Conservation (phyloP, 306 rosid species). For the Astragalus membranaceus region DNA sequence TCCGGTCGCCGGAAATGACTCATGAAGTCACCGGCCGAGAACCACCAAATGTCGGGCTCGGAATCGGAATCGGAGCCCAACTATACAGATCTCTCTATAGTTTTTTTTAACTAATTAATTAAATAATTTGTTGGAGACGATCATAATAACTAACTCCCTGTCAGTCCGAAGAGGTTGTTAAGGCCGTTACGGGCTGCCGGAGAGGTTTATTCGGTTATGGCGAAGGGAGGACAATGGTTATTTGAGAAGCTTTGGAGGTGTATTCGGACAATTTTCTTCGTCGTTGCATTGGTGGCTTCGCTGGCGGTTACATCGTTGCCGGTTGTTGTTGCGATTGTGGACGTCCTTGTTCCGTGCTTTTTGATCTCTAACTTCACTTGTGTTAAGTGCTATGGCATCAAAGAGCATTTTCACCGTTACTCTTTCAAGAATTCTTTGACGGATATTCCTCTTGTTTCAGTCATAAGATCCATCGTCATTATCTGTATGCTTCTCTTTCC, state of each 20-base stretch:
- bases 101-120: background rate
- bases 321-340: constrained; percentile 68
- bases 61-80: constrained; percentile 14
- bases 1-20: constrained; percentile 45
- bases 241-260: constrained; percentile 64
- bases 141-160: constrained; percentile 23
- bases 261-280: constrained; percentile 71
- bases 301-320: constrained; percentile 79
- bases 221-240: constrained; percentile 63
- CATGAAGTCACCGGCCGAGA: constrained; percentile 25
- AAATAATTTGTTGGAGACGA: constrained; percentile 6
- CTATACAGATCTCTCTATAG: constrained; percentile 1
- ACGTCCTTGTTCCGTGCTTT: constrained; percentile 62
- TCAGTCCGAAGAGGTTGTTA: constrained; percentile 1
- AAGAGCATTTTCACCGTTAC: constrained; percentile 65
- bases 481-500: constrained; percentile 46
- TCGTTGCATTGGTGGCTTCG: constrained; percentile 77
- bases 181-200: constrained; percentile 15
- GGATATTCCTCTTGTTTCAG: constrained; percentile 85
- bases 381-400: constrained; percentile 60
- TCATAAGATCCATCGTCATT: constrained; percentile 74
- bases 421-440: constrained; percentile 85
- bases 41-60: background rate
- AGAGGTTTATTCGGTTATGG: constrained; percentile 34
- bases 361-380: constrained; percentile 80